These are phyloP conservation scores for Aspergillus arachidicola DNA, from an alignment of 2,329 filamentous ascomycete species.

Conservation along the genomic window DNA sequence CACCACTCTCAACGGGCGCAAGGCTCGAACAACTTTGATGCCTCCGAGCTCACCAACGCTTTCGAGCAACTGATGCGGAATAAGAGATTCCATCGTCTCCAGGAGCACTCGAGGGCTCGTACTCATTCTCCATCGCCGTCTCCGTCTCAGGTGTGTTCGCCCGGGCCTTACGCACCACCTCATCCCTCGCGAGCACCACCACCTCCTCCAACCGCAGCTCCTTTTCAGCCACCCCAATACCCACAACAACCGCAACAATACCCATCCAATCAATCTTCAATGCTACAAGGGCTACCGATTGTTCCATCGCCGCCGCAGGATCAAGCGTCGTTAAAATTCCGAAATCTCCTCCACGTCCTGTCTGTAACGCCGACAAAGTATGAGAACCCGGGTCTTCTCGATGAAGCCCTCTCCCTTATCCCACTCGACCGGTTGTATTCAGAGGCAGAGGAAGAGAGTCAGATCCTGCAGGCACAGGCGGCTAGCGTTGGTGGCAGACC, in stretches of 20 bases:
- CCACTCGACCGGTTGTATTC: conserved; percentile 89
- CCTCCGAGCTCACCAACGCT: conserved; percentile 75
- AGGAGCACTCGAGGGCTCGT: conserved; percentile 61
- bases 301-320: conserved; percentile 77
- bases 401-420: conserved; percentile 85
- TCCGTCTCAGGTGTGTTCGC: conserved; percentile 25
- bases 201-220: conserved; percentile 33
- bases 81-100: conserved; percentile 82
- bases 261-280: conserved; percentile 36
- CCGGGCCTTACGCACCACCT: conserved; percentile 22
- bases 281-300: conserved; percentile 63
- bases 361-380: conserved; percentile 90
- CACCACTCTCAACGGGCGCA: conserved; percentile 34
- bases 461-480: conserved; percentile 84
- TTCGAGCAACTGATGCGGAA: conserved; percentile 87
- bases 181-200: conserved; percentile 41
- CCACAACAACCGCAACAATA: conserved; percentile 21
- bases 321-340: conserved; percentile 70
- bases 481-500: conserved; percentile 82
- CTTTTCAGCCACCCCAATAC: conserved; percentile 17
- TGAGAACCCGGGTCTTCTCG: conserved; percentile 91
- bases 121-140: conserved; percentile 62
- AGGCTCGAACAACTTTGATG: conserved; percentile 62
- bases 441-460: conserved; percentile 90
- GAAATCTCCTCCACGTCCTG: conserved; percentile 80